Conservation (phyloP, 257 asterid genomes). For the Solanum ossicruentum region DNA sequence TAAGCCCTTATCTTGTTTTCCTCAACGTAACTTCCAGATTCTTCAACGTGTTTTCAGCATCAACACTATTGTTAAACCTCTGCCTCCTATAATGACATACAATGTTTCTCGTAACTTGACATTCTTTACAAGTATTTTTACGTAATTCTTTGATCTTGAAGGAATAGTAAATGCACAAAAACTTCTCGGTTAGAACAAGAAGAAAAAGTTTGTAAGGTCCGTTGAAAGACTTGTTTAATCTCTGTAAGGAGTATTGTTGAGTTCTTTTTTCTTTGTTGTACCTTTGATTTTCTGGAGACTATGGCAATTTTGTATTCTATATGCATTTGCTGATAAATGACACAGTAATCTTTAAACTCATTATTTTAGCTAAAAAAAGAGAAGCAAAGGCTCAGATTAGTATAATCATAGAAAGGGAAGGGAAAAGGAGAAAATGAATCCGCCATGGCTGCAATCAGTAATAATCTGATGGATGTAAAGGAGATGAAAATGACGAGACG, state of each 20-base stretch:
- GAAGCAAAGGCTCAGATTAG: too few species aligned
- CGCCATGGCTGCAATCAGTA: too few species aligned
- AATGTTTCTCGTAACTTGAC: constrained; percentile 71
- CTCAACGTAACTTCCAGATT: constrained; percentile 28
- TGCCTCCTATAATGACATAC: constrained; percentile 79
- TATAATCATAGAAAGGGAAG: too few species aligned
- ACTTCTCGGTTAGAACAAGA: constrained; percentile 91
- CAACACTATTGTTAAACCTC: constrained; percentile 85
- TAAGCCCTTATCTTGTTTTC: too few species aligned
- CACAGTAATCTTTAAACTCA: neutral
- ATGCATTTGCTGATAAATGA: neutral
- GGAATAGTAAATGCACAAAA: constrained; percentile 88
- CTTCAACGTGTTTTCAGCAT: constrained; percentile 79
- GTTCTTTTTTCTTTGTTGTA: neutral
- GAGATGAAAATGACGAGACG: too few species aligned
- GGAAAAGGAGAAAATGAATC: too few species aligned
- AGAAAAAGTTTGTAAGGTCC: constrained; percentile 64
- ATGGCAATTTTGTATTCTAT: neutral
- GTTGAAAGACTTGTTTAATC: constrained; percentile 11
- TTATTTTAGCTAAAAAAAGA: neutral
- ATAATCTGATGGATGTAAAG: too few species aligned
- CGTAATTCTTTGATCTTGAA: constrained; percentile 84
- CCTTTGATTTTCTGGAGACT: neutral
- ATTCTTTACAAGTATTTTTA: constrained; percentile 91
- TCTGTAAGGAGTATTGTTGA: neutral